A percentile compares a stretch with the other conserved stretches of the same genome.
Evolutionary conservation across 2,329 filamentous ascomycete species (phyloP).

Genomic region (Pyricularia sp.): DNA sequence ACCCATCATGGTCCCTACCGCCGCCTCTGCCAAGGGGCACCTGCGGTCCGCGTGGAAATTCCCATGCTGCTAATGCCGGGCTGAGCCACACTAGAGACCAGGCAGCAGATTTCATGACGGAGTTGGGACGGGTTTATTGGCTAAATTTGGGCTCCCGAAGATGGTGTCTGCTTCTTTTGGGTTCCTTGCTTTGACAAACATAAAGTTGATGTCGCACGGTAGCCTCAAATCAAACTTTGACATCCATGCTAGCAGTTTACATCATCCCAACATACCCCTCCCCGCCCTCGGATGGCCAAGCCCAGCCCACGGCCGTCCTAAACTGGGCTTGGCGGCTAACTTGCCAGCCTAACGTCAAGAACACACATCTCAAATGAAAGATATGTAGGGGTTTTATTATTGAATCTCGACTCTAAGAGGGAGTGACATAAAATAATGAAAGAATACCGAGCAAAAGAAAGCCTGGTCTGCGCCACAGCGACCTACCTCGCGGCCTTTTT

Average conservation of each 20-base stretch:
- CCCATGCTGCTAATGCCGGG: conserved; percentile 2
- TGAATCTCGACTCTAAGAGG: no score
- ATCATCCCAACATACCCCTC: neutral
- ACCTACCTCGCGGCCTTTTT: no score
- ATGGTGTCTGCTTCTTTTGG: neutral
- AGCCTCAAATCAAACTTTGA: neutral
- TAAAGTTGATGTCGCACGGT: neutral
- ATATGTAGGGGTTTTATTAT: no score
- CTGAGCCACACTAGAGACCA: neutral
- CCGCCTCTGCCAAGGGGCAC: neutral
- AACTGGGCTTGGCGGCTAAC: no score
- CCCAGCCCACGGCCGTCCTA: neutral
- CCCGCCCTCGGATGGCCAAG: neutral
- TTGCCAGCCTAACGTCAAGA: no score
- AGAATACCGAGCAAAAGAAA: no score
- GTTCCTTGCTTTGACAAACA: neutral
- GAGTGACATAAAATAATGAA: no score
- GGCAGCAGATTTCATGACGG: neutral
- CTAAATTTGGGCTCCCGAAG: neutral
- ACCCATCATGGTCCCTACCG: neutral
- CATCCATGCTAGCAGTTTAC: neutral
- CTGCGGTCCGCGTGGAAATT: conserved; percentile 3
- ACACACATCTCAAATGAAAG: no score
- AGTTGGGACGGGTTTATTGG: neutral
- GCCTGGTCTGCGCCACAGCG: no score